Conservation (phyloP, 1,284 basidiomycete species). For the Cronartium ribicola region DNA sequence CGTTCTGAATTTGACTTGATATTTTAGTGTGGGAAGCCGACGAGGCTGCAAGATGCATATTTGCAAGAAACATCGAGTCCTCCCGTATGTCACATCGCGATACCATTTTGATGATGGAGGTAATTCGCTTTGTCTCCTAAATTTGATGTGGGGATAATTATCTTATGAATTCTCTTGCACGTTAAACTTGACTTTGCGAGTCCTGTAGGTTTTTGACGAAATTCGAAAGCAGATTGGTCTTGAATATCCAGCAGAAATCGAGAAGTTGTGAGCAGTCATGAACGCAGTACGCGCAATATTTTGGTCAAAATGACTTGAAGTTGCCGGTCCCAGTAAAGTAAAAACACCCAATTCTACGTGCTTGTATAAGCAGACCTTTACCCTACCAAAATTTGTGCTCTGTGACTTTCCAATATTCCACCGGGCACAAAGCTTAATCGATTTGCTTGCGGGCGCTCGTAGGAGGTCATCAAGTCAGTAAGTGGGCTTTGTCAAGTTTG, state of each 20-base stretch:
- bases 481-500: too few species aligned
- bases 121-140: background rate
- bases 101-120: slow-evolving; percentile 41
- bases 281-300: background rate
- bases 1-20: slow-evolving; percentile 30
- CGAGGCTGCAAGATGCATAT: slow-evolving; percentile 52
- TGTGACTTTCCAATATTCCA: too few species aligned
- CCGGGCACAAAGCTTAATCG: too few species aligned
- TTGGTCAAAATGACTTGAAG: too few species aligned
- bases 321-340: too few species aligned
- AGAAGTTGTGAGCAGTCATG: background rate
- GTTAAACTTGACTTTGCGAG: background rate
- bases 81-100: slow-evolving; percentile 31
- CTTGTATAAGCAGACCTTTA: too few species aligned
- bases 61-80: slow-evolving; percentile 24
- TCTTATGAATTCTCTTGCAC: background rate
- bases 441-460: too few species aligned
- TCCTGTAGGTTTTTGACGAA: slow-evolving; percentile 33
- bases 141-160: background rate
- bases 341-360: too few species aligned
- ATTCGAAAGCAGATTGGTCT: slow-evolving; percentile 35
- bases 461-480: too few species aligned
- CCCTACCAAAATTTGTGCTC: too few species aligned
- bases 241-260: slow-evolving; percentile 13
- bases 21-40: slow-evolving; percentile 53